Evolutionary conservation across 2,329 filamentous ascomycete species (phyloP), one percentile per base, ranked within the genome.

Genomic region (Drechslerella dactyloides): DNA sequence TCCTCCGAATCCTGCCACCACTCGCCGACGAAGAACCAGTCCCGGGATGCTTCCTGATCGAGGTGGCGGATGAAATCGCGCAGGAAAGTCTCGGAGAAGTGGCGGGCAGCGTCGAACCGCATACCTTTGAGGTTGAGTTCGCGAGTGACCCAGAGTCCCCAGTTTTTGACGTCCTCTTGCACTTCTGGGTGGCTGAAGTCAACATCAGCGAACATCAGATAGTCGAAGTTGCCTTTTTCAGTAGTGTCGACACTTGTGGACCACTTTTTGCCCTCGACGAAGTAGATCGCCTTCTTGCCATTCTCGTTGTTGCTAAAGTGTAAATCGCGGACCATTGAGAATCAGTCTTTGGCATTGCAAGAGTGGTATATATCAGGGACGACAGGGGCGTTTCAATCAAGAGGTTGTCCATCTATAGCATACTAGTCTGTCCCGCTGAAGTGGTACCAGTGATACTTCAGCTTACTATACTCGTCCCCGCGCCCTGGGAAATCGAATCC

Each of bases 201-300:
- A 42, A 91, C 78, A 77, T 91, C 86, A 4, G 86, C 85, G 75
- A 89, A 90, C 86, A 91, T 90, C 15, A 90, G 82, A 76, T 87
- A 90, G 78, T 88, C 86, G 46, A 85, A 87, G 76, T 91, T 91
- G 6, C 89, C 89, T 74, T 86, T 84, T 78, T 89, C 82, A 19
- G 84, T 82, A 27, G 82, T 82, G 51, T 86, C 86, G 2, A 88
- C 87, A 13, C 83, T 83, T 0, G 83, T 76, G 1, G 85, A 85
- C 88, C 88, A 90, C 40, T 83, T 82, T 76, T 89, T 89, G 61
- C 85, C 87, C 1, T 86, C 77, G 53, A 90, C 85, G 78, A 86
- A 87, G 81, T 85, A 91, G 54, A 91, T 85, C 0, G 84, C 87
- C 10, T 84, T 85, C 74, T 83, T 82, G 57, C 84, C 81, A 27